Conservation (phyloP, 139 green algal species). For the Nannochloris sp. region DNA sequence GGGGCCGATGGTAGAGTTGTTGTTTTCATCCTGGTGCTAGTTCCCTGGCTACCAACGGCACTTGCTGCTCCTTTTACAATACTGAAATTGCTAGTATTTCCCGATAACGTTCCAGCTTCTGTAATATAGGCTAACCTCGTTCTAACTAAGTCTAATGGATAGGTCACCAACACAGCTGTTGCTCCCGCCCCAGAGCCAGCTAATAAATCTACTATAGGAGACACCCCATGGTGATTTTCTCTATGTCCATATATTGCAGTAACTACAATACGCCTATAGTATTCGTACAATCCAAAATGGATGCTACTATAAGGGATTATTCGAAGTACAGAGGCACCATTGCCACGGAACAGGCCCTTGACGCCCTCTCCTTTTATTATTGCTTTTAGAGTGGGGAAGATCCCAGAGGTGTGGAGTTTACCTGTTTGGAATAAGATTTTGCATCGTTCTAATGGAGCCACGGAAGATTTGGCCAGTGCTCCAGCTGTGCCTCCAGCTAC, state of each 20-base stretch:
- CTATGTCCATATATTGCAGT: not conserved
- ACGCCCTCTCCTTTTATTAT: constrained; percentile 60
- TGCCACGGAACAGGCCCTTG: constrained; percentile 76
- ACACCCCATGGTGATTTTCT: constrained; percentile 1
- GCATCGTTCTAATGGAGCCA: constrained; percentile 75
- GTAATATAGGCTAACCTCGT: constrained; percentile 70
- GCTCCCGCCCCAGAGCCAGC: constrained; percentile 72
- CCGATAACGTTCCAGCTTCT: constrained; percentile 6
- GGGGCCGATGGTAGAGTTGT: not conserved
- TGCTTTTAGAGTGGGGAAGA: constrained; percentile 34
- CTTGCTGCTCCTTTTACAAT: not conserved
- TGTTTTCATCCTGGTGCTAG: too few relatives aligned
- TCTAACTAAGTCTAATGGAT: constrained; percentile 82
- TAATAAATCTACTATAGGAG: constrained; percentile 59
- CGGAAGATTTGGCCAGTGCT: constrained; percentile 60
- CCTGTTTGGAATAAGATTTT: constrained; percentile 77
- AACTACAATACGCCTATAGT: constrained; percentile 52
- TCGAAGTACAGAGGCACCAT: constrained; percentile 72
- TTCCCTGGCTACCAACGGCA: too few relatives aligned
- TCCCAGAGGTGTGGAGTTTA: not conserved
- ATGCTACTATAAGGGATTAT: constrained; percentile 88
- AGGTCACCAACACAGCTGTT: constrained; percentile 79
- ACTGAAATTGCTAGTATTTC: not conserved
- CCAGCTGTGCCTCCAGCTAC: constrained; percentile 71
- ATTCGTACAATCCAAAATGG: constrained; percentile 87